Conservation (phyloP, 2,329 filamentous ascomycete genomes). For the Endoconidiophora laricicola region DNA sequence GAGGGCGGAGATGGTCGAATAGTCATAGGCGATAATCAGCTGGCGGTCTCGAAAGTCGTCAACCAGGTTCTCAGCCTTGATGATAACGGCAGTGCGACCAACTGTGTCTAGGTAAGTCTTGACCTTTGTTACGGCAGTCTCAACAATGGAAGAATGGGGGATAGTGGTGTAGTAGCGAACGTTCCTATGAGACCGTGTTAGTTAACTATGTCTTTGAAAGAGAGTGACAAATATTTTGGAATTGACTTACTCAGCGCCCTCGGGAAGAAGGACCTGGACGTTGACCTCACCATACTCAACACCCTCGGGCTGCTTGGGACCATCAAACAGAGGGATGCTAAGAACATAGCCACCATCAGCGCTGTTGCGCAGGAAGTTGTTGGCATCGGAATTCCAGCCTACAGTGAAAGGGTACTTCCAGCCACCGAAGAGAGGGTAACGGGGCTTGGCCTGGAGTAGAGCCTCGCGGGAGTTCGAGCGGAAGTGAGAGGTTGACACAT, state of each 20-base stretch:
- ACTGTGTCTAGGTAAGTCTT: conserved; percentile 88
- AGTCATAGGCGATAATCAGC: conserved; percentile 76
- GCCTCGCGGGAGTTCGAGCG: conserved; percentile 60
- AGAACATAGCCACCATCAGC: conserved; percentile 60
- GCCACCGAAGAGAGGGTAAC: conserved; percentile 90
- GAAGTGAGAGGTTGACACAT: conserved; percentile 88
- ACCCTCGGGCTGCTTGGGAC: conserved; percentile 71
- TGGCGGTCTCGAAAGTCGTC: conserved; percentile 79
- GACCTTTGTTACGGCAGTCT: conserved; percentile 44
- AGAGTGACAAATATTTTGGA: neutral
- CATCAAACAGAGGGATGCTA: conserved; percentile 84
- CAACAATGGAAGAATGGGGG: conserved; percentile 44
- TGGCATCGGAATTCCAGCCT: conserved; percentile 83
- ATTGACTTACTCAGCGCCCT: conserved; percentile 62
- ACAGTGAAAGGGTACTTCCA: conserved; percentile 98
- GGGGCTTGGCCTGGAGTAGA: conserved; percentile 76
- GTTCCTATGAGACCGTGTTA: conserved; percentile 38
- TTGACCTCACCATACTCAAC: conserved; percentile 70
- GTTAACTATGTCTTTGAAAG: neutral
- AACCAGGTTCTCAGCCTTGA: conserved; percentile 73
- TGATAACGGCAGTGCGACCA: conserved; percentile 64
- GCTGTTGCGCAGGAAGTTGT: conserved; percentile 54
- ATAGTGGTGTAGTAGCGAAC: conserved; percentile 61
- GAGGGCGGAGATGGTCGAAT: conserved; percentile 54
- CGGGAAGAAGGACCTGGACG: conserved; percentile 71